A percentile compares a stretch with the other conserved stretches of the same genome.
phyloP scores from a whole-genome alignment of 148 eudicot genomes.

The Arbutus unedo region DNA sequence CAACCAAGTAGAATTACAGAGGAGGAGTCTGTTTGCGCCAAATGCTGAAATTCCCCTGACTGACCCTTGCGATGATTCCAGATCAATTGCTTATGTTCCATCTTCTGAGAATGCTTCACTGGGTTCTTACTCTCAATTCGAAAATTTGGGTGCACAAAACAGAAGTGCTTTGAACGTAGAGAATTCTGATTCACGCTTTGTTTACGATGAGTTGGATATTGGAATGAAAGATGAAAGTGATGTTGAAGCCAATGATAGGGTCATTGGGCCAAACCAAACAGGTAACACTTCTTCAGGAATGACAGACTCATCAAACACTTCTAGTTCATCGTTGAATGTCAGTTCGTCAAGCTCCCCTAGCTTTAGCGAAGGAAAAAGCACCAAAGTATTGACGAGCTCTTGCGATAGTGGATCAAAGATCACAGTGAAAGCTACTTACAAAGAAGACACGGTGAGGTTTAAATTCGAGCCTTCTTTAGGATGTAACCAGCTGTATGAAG shows the following conservation, averaged over 20 bases:
- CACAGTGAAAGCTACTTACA: conserved; percentile 65
- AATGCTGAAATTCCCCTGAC: conserved; percentile 11
- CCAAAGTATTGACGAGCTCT: conserved; percentile 18
- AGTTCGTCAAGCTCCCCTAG: conserved; percentile 62
- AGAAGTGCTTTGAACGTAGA: conserved; percentile 18
- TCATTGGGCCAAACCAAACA: conserved; percentile 37
- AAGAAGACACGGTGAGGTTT: conserved; percentile 71
- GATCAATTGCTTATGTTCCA: conserved; percentile 24
- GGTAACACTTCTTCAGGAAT: conserved; percentile 54
- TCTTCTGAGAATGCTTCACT: conserved; percentile 17
- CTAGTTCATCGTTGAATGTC: conserved; percentile 43
- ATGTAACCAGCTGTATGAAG: conserved; percentile 62
- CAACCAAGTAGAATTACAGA: conserved; percentile 11
- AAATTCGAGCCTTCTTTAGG: conserved; percentile 64
- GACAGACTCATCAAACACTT: conserved; percentile 70
- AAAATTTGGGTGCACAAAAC: conserved; percentile 16
- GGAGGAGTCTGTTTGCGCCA: conserved; percentile 6
- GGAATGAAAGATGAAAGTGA: conserved; percentile 13
- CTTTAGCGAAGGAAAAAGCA: conserved; percentile 18
- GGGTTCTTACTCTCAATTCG: conserved; percentile 19
- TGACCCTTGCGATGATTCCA: conserved; percentile 19
- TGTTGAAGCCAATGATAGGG: conserved; percentile 31
- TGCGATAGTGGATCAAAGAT: conserved; percentile 48
- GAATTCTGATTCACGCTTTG: conserved; percentile 26
- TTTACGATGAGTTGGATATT: conserved; percentile 28